phyloP scores from a whole-genome alignment of 371 early-diverging fungal species.

The Massospora cicadina region DNA sequence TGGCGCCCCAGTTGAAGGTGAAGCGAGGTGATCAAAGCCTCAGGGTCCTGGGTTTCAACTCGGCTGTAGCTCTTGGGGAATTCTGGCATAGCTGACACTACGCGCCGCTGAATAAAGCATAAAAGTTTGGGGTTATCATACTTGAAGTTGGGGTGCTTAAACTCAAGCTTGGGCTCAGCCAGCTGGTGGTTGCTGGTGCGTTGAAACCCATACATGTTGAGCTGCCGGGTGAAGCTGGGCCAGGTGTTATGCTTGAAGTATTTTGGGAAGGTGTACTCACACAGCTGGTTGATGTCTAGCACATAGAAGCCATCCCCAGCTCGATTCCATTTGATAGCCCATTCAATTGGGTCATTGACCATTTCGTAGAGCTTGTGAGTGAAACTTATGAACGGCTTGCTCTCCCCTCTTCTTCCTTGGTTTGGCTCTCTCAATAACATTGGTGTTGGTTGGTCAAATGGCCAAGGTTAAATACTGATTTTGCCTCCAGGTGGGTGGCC shows the following conservation, averaged over 20 bases:
- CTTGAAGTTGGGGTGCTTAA: background rate
- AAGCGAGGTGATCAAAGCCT: background rate
- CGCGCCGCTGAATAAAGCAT: background rate
- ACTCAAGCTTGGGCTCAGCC: background rate
- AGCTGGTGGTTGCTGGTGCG: background rate
- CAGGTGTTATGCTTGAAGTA: slow-evolving; percentile 75
- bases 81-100: background rate
- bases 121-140: background rate
- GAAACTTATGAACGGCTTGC: slow-evolving; percentile 1
- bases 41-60: background rate
- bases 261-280: slow-evolving; percentile 29
- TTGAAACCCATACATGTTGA: slow-evolving; percentile 61
- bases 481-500: too few species aligned
- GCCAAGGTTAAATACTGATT: too few species aligned
- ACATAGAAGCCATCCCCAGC: background rate
- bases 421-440: background rate
- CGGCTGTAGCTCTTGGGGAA: background rate
- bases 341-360: background rate
- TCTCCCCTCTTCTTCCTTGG: background rate
- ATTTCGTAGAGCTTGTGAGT: background rate
- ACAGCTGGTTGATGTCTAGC: background rate
- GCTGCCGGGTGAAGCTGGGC: slow-evolving; percentile 69
- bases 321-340: background rate
- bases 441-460: too few species aligned
- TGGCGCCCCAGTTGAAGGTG: background rate